phyloP scores from a whole-genome alignment of 2,329 filamentous ascomycete species.

The Westerdykella aurantiaca region DNA sequence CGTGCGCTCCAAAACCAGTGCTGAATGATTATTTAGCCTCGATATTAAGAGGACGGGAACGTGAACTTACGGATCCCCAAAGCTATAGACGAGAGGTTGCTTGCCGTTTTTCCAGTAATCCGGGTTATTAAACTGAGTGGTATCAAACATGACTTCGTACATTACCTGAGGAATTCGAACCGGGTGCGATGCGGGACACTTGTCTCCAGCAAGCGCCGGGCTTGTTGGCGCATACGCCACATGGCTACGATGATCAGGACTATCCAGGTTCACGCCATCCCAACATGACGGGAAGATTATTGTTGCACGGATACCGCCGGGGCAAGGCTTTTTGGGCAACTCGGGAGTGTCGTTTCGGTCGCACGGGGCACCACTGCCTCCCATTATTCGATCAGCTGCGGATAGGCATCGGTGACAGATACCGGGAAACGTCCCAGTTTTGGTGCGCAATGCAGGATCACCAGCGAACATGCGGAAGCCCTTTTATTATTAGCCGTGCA shows the following conservation, averaged over 20 bases:
- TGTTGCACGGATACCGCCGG: conserved; percentile 16
- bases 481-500: conserved; percentile 31
- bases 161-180: conserved; percentile 44
- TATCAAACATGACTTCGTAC: conserved; percentile 46
- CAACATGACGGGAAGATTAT: conserved; percentile 38
- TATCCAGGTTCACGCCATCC: conserved; percentile 53
- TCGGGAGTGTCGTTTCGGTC: conserved; percentile 19
- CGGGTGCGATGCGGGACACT: conserved; percentile 40
- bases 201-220: conserved; percentile 75
- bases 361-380: conserved; percentile 19
- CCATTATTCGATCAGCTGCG: conserved; percentile 25
- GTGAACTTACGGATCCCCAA: conserved; percentile 19
- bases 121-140: conserved; percentile 18
- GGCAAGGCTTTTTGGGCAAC: conserved; percentile 44
- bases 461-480: conserved; percentile 66
- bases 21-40: conserved; percentile 5
- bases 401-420: conserved; percentile 39
- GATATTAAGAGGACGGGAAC: conserved; percentile 23
- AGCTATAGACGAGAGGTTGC: conserved; percentile 26
- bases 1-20: conserved; percentile 11
- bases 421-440: neutral
- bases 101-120: conserved; percentile 19
- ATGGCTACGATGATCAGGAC: conserved; percentile 63
- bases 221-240: conserved; percentile 87
- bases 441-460: conserved; percentile 32